Percentiles rank a stretch among this genome's conserved stretches.
Evolutionary conservation across 495 filamentous ascomycete species (phyloP).

Genomic region (Lasiosphaeris hirsuta): DNA sequence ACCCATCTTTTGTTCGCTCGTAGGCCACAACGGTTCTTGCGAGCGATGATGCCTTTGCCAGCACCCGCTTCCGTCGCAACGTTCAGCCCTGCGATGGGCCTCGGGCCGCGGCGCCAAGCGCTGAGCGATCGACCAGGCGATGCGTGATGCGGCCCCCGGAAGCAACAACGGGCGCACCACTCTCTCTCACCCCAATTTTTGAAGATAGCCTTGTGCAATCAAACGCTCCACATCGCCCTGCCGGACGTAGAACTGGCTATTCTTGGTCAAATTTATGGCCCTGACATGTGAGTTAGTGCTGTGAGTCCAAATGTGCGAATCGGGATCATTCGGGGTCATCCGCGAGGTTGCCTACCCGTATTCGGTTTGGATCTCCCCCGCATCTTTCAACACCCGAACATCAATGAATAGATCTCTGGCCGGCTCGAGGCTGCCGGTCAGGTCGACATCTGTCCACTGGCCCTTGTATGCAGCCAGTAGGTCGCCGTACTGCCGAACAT

Average conservation of each 20-base stretch:
- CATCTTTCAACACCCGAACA: conserved; percentile 93
- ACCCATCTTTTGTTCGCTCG: not conserved
- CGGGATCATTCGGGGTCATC: not conserved
- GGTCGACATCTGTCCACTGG: conserved; percentile 96
- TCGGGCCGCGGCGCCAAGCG: not conserved
- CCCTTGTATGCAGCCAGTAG: conserved; percentile 95
- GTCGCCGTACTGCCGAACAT: conserved; percentile 86
- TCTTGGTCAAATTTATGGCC: conserved; percentile 93
- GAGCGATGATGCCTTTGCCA: no score
- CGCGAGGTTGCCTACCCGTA: conserved; percentile 69
- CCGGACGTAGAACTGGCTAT: conserved; percentile 95
- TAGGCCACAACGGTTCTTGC: no score
- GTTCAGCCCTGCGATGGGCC: not conserved
- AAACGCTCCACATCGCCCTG: conserved; percentile 94
- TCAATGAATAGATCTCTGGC: conserved; percentile 96
- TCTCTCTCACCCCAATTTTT: conserved; percentile 70
- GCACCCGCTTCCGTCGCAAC: not conserved
- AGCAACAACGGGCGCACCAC: no score
- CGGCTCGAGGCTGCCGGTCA: conserved; percentile 92
- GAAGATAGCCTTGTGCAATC: conserved; percentile 95
- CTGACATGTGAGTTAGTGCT: conserved; percentile 44
- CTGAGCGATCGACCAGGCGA: no score
- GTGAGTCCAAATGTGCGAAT: conserved; percentile 1
- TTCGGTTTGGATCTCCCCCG: conserved; percentile 98
- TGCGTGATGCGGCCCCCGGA: no score